Base-by-base conservation (phyloP, 345 rosid species). In the Angophora floribunda region DNA sequence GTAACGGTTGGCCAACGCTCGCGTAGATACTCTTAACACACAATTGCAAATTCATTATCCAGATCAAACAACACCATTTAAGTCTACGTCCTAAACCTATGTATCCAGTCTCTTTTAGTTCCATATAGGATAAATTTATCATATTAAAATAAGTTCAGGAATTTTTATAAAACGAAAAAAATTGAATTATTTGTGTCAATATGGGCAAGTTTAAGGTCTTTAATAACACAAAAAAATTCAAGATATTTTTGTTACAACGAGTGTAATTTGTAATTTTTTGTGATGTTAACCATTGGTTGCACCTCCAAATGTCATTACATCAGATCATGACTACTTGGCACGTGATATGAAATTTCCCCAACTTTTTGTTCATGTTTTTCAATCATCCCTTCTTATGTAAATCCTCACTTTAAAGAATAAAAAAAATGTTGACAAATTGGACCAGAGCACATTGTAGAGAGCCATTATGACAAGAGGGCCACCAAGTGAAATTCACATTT, bases 171-270 rank as follows among this genome's bases (percentile, higher is more conserved):
- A 55, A 55, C 17, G 19, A 21, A 55, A 55, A 21, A 55, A 19
- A 1, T 7, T 21, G 21, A 21, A 28, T 21, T 55, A 55, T 55
- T 22, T 22, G 13, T 55, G 13, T 55, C 61, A 55, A 8, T 21
- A 55, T 55, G 22, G 28, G 24, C 24, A 55, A 22, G 1, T 55
- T 55, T 55, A 55, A 12, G 2, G 0, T 55, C 22, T 55, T 9
- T 21, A 55, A 28, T 9, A 28, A 22, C 28, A 55, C 0, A 55
- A 55, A 55, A 22, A 55, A 55, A 12, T 55, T 55, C 28, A 21
- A 1, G 2, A 1, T 55, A 55, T 55, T 9, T 55, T 26, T 55
- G 28, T 55, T 0, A 0, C 0, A 4, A 6, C 24, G 28, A 55
- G 11, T 22, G 21, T 55, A 55, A 1, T 55, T 55, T 55, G 13